These are phyloP conservation scores for Fonsecaea erecta DNA, from an alignment of 2,329 filamentous ascomycete genomes.

Conservation along the genomic window DNA sequence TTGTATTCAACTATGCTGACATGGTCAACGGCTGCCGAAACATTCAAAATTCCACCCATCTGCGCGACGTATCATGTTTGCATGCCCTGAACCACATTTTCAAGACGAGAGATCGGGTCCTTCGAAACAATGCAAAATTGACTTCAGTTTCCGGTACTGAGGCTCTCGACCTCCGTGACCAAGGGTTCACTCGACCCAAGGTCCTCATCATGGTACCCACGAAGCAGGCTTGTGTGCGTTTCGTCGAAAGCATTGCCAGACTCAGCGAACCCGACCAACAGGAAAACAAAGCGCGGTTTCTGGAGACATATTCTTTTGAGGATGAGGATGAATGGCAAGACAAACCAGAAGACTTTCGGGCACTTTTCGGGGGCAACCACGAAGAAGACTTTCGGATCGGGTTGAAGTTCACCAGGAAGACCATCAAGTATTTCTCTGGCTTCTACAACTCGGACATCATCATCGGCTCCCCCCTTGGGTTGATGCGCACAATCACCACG, in stretches of 20 bases:
- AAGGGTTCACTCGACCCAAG: slow-evolving; percentile 94
- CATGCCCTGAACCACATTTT: slow-evolving; percentile 91
- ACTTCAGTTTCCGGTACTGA: slow-evolving; percentile 69
- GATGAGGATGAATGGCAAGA: slow-evolving; percentile 68
- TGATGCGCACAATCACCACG: slow-evolving; percentile 87
- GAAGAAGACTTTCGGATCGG: slow-evolving; percentile 96
- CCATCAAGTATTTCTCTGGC: slow-evolving; percentile 88
- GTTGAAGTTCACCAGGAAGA: slow-evolving; percentile 96
- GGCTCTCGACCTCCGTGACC: slow-evolving; percentile 75
- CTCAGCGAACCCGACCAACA: slow-evolving; percentile 85
- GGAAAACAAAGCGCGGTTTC: slow-evolving; percentile 91
- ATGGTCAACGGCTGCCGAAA: slow-evolving; percentile 76
- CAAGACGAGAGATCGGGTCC: slow-evolving; percentile 87
- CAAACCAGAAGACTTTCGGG: slow-evolving; percentile 83
- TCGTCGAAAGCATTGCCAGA: slow-evolving; percentile 75
- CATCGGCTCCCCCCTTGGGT: slow-evolving; percentile 83
- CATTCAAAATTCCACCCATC: slow-evolving; percentile 66
- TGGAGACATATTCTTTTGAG: slow-evolving; percentile 77
- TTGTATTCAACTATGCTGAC: slow-evolving; percentile 83
- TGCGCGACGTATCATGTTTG: slow-evolving; percentile 75
- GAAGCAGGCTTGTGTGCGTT: slow-evolving; percentile 78
- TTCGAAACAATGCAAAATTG: slow-evolving; percentile 88
- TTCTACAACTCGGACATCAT: slow-evolving; percentile 98
- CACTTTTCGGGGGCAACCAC: slow-evolving; percentile 91
- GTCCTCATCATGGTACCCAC: slow-evolving; percentile 90